phyloP scores from a whole-genome alignment of 192 early-diverging fungal species.

The Helicostylum pulchrum region DNA sequence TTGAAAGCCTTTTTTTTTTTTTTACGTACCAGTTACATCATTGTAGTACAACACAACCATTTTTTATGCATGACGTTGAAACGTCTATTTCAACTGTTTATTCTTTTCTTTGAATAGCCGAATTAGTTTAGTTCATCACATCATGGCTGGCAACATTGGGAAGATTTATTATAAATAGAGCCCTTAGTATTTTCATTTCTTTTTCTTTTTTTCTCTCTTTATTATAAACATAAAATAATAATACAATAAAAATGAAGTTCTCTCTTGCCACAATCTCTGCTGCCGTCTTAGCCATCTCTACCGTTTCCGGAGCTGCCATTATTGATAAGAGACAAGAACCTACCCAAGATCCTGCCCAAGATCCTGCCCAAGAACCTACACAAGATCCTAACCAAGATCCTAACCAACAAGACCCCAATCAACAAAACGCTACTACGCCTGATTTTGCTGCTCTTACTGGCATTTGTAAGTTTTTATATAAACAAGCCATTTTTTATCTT shows the following conservation, averaged over 20 bases:
- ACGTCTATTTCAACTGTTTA: too few relatives aligned
- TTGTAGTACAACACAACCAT: neutral
- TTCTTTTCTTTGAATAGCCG: too few relatives aligned
- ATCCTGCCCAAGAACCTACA: neutral
- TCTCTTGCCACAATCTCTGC: neutral
- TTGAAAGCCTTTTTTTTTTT: neutral
- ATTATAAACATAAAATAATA: neutral
- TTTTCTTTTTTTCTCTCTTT: neutral
- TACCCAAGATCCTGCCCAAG: neutral
- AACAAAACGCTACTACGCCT: neutral
- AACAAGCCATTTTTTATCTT: neutral
- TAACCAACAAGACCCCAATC: neutral
- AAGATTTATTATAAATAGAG: neutral
- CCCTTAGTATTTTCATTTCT: neutral
- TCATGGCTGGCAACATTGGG: too few relatives aligned
- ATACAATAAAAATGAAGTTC: constrained; percentile 8
- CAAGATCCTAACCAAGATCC: neutral
- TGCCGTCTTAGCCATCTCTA: neutral
- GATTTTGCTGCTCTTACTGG: neutral
- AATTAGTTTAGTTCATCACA: too few relatives aligned
- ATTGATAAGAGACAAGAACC: constrained; percentile 8
- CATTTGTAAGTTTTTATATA: constrained; percentile 8
- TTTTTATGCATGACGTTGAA: neutral
- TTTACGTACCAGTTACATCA: neutral
- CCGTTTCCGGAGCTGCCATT: neutral